Base-by-base conservation (phyloP, 1,139 yeast genomes). In the Cylindricascospora bacillispora region DNA sequence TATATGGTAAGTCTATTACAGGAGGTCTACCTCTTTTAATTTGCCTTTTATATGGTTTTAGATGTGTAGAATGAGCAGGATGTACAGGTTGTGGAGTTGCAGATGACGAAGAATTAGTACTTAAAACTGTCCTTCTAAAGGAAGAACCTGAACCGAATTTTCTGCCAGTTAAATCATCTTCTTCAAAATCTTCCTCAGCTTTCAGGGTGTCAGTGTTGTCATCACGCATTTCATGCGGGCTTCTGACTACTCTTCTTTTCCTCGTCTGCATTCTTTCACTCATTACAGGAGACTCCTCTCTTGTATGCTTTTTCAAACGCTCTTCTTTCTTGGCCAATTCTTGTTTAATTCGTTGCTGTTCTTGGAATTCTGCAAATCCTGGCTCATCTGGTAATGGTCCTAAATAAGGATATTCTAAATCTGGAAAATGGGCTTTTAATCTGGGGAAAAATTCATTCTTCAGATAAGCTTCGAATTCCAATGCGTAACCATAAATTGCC, bases 1-100 rank as follows among this genome's bases (percentile, higher is more conserved):
- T 95, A 55, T 79, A 86, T 4, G 95, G 95, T 45, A 80, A 75
- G 54, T 86, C 97, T 34, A 86, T 92, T 32, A 86, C 81, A 1
- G 97, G 97, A 6, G 97, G 97, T 48, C 95, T 71, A 25, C 95
- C 95, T 48, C 97, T 71, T 65, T 49, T 48, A 34, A 47, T 39
- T 26, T 49, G 52, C 9, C 44, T 80, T 14, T 59, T 39, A 3
- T 24, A 12, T 6, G 25, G 37, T 26, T 40, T 44, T 20, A 36
- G 39, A 28, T 39, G 41, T 7, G 21, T 18, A 7, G 7, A 7
- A 18, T 18, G 10, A n/a, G n/a, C n/a, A n/a, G 41, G 40, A 17
- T 40, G 36, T 6, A 39, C 26, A 11, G 49, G 45, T 24, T 45
- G 45, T 6, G 50, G 49, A 4, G 46, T 44, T 10, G 35, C 28